These are phyloP conservation scores for Ceratocystis papillata DNA, from an alignment of 2,329 filamentous ascomycete species.

Conservation along the genomic window DNA sequence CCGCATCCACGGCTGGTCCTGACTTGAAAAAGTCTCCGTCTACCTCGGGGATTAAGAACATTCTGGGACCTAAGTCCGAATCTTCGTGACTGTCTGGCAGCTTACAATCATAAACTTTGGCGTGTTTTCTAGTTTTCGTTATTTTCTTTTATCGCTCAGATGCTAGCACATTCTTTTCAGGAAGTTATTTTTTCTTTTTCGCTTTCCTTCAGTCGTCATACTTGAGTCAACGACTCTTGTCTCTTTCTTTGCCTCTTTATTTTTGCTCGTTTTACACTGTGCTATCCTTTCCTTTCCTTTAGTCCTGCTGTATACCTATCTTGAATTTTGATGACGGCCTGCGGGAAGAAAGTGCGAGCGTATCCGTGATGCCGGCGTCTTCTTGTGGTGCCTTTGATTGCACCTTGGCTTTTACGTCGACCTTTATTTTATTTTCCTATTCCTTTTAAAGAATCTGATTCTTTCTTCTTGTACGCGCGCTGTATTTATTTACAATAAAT, in stretches of 20 bases:
- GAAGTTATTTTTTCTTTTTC: conserved; percentile 9
- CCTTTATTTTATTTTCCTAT: conserved; percentile 25
- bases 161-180: conserved; percentile 15
- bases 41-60: conserved; percentile 40
- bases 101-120: conserved; percentile 13
- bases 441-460: conserved; percentile 30
- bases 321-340: conserved; percentile 22
- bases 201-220: conserved; percentile 3
- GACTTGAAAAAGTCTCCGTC: conserved; percentile 41
- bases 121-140: conserved; percentile 12
- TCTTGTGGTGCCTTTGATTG: neutral
- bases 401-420: conserved; percentile 15
- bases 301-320: conserved; percentile 24
- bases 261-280: conserved; percentile 1
- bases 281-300: conserved; percentile 1
- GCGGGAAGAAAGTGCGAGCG: conserved; percentile 1
- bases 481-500: conserved; percentile 5
- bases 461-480: neutral
- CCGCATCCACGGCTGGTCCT: conserved; percentile 41
- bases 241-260: conserved; percentile 15
- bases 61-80: conserved; percentile 42
- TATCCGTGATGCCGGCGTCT: conserved; percentile 14
- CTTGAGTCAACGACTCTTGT: conserved; percentile 1
- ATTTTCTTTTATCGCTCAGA: neutral
- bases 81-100: conserved; percentile 26